A percentile compares a stretch with the other conserved stretches of the same genome.
These are phyloP conservation scores for Entonaema liquescens DNA, from an alignment of 495 filamentous ascomycete genomes.

Conservation along the genomic window DNA sequence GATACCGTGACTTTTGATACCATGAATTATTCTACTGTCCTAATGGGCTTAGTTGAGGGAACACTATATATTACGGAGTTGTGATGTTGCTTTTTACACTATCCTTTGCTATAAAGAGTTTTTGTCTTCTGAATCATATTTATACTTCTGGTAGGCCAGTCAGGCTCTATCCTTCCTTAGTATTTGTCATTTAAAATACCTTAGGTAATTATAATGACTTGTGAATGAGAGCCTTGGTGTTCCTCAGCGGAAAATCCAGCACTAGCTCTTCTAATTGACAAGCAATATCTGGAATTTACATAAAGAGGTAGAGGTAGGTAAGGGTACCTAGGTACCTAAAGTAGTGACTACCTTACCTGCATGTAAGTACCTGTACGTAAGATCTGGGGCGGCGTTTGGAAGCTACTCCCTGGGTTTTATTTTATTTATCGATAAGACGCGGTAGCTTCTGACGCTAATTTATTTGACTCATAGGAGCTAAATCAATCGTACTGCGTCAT, in stretches of 20 bases:
- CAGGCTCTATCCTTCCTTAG: background rate
- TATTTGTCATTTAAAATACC: background rate
- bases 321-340: too few species aligned
- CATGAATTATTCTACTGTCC: too few species aligned
- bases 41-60: background rate
- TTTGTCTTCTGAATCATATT: background rate
- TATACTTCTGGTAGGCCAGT: background rate
- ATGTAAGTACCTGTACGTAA: background rate
- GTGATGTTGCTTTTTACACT: background rate
- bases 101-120: background rate
- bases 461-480: background rate
- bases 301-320: too few species aligned
- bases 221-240: background rate
- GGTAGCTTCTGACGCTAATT: background rate
- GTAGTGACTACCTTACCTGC: background rate
- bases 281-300: too few species aligned
- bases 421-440: slow-evolving; percentile 1
- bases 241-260: background rate
- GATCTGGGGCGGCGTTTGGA: background rate
- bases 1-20: too few species aligned
- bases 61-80: too few species aligned
- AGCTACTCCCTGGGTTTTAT: background rate
- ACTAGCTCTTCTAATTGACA: background rate
- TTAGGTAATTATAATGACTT: too few species aligned
- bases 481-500: background rate